A percentile compares a stretch with the other conserved stretches of the same genome.
Conservation (phyloP, 2,329 filamentous ascomycete species). For the Hypoxylon sp. region DNA sequence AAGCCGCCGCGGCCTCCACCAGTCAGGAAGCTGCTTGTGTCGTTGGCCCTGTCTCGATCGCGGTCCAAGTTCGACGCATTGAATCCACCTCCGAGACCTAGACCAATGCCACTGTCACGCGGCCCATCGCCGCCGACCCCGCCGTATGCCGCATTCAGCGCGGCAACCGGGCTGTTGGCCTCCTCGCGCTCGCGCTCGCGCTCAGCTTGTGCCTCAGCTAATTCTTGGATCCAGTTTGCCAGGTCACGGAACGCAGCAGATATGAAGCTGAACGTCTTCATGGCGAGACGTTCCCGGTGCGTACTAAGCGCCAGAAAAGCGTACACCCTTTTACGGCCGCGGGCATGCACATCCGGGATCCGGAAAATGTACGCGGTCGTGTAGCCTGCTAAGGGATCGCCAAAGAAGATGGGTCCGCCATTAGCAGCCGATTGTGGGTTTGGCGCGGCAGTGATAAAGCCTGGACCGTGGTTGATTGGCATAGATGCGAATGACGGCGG, state of each 20-base stretch:
- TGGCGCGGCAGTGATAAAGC: slow-evolving; percentile 66
- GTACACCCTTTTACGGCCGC: slow-evolving; percentile 76
- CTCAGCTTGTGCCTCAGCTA: slow-evolving; percentile 74
- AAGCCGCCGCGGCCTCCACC: slow-evolving; percentile 66
- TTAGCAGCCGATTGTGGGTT: slow-evolving; percentile 64
- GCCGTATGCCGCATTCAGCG: slow-evolving; percentile 59
- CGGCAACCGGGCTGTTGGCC: slow-evolving; percentile 54
- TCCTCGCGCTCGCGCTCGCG: slow-evolving; percentile 61
- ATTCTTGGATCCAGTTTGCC: slow-evolving; percentile 73
- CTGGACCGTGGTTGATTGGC: slow-evolving; percentile 54
- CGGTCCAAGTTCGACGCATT: slow-evolving; percentile 46
- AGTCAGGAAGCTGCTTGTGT: slow-evolving; percentile 68
- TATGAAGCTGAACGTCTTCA: slow-evolving; percentile 74
- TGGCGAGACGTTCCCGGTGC: slow-evolving; percentile 72
- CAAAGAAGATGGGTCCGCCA: slow-evolving; percentile 77
- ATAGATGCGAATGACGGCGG: slow-evolving; percentile 57
- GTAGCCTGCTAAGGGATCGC: slow-evolving; percentile 73
- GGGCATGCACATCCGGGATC: slow-evolving; percentile 75
- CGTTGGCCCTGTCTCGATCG: slow-evolving; percentile 51
- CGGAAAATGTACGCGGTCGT: slow-evolving; percentile 79
- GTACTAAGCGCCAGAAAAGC: slow-evolving; percentile 75
- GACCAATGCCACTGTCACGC: slow-evolving; percentile 48
- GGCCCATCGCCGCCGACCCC: slow-evolving; percentile 55
- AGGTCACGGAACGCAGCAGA: slow-evolving; percentile 73
- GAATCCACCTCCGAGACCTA: slow-evolving; percentile 48